Conservation (phyloP, 192 early-diverging fungal genomes). For the Cetraspora pellucida region DNA sequence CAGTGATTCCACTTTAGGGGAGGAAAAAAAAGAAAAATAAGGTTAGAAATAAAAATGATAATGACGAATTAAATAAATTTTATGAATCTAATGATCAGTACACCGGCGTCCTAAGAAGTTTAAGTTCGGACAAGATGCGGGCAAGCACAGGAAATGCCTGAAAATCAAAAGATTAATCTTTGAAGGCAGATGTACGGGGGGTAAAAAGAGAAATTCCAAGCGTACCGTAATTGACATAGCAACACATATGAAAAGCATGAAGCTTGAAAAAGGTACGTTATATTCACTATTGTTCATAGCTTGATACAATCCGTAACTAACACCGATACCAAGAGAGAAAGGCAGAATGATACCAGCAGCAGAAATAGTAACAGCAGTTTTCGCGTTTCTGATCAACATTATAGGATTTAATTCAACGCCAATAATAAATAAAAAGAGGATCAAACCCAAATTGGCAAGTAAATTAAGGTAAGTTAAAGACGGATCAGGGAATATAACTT, state of each 20-base stretch:
- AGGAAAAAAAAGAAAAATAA: too few species aligned
- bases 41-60: too few species aligned
- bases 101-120: slow-evolving; percentile 77
- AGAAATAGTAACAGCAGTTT: slow-evolving; percentile 65
- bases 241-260: slow-evolving; percentile 86
- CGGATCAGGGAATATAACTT: slow-evolving; percentile 69
- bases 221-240: slow-evolving; percentile 84
- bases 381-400: slow-evolving; percentile 57
- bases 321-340: slow-evolving; percentile 75
- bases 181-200: neutral
- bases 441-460: slow-evolving; percentile 84
- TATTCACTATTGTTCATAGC: slow-evolving; percentile 50
- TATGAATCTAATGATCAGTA: too few species aligned
- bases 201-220: neutral
- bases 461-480: slow-evolving; percentile 75
- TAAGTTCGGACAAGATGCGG: slow-evolving; percentile 88
- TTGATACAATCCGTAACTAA: slow-evolving; percentile 71
- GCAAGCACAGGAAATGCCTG: slow-evolving; percentile 92
- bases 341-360: slow-evolving; percentile 81
- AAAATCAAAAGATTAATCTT: slow-evolving; percentile 7
- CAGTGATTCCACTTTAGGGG: slow-evolving; percentile 61
- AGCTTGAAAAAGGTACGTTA: slow-evolving; percentile 61
- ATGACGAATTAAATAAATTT: too few species aligned
- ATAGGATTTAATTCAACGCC: slow-evolving; percentile 82
- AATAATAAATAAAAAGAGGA: slow-evolving; percentile 88